These are phyloP conservation scores for Podospora didyma DNA, from an alignment of 495 filamentous ascomycete genomes.

Conservation along the genomic window DNA sequence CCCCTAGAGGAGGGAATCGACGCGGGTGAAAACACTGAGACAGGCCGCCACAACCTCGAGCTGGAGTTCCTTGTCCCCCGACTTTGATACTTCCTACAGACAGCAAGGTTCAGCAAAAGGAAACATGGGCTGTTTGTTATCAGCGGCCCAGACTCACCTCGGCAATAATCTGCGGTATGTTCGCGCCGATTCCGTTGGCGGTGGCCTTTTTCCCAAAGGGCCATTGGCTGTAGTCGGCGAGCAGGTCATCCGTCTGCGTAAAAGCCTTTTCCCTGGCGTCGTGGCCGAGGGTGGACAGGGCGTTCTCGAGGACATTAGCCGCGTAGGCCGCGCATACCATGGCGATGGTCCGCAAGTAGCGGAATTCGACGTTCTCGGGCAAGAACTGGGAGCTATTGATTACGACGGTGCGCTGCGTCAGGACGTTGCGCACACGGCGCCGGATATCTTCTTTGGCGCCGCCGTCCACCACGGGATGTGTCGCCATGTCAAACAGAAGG, in stretches of 20 bases:
- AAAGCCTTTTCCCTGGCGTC: constrained; percentile 92
- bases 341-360: constrained; percentile 82
- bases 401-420: constrained; percentile 91
- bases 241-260: constrained; percentile 91
- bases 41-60: constrained; percentile 96
- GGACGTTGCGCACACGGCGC: constrained; percentile 82
- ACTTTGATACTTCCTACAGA: constrained; percentile 65
- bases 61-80: constrained; percentile 89
- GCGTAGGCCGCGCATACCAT: constrained; percentile 99
- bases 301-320: constrained; percentile 96
- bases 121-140: too few species aligned
- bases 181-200: constrained; percentile 82
- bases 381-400: constrained; percentile 78
- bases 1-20: constrained; percentile 83
- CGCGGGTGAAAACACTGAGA: constrained; percentile 91
- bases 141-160: constrained; percentile 45
- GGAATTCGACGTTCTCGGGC: constrained; percentile 89
- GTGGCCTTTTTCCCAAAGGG: constrained; percentile 81
- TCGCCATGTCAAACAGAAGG: constrained; percentile 99
- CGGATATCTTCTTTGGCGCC: constrained; percentile 97
- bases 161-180: constrained; percentile 79
- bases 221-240: constrained; percentile 95
- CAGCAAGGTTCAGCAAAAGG: background rate
- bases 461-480: constrained; percentile 94
- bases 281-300: constrained; percentile 87